Evolutionary conservation across 2,329 filamentous ascomycete species (phyloP), one percentile per base, ranked within the genome.

Genomic region (Allantophomopsis lycopodina): DNA sequence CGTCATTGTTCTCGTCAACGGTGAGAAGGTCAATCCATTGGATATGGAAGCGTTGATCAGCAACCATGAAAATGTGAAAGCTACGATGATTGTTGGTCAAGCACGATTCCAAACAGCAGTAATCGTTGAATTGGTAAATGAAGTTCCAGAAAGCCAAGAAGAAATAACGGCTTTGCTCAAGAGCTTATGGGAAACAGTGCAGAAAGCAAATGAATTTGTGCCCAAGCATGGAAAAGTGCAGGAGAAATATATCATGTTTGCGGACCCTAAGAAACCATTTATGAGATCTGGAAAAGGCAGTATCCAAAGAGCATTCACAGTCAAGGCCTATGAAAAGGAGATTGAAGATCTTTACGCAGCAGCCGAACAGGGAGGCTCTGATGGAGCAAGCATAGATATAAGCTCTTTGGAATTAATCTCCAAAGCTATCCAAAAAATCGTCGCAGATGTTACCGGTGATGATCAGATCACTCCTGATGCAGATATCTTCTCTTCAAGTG

Each of bases 1-100:
- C 36, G 40, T 48, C 3, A 43, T 49, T 15, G 35, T 44, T 2
- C 39, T 49, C 6, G 48, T 48, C 1, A 65, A 61, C 35, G 64
- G 63, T 2, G 61, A 64, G 42, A 68, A 66, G 42, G 53, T 65
- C 35, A 63, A 64, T 23, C 63, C 64, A 0, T 45, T 59, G 6
- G 47, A 49, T 1, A 58, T 63, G 52, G 62, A 66, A 43, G 49
- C 45, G 17, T 50, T 53, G 10, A 53, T 66, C n/a, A 48, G 49
- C 16, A 47, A 43, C 2, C 56, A 62, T 40, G 54, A 59, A 1
- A 21, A 53, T 6, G 52, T 65, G 4, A 45, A 48, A 2, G 47
- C 50, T 12, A 57, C 58, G 2, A 34, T 63, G 4, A 46, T 65
- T 7, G 45, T 58, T 32, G 62, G 62, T 1, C 49, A 58, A 15